phyloP scores from a whole-genome alignment of 192 early-diverging fungal species.

The Podila verticillata region DNA sequence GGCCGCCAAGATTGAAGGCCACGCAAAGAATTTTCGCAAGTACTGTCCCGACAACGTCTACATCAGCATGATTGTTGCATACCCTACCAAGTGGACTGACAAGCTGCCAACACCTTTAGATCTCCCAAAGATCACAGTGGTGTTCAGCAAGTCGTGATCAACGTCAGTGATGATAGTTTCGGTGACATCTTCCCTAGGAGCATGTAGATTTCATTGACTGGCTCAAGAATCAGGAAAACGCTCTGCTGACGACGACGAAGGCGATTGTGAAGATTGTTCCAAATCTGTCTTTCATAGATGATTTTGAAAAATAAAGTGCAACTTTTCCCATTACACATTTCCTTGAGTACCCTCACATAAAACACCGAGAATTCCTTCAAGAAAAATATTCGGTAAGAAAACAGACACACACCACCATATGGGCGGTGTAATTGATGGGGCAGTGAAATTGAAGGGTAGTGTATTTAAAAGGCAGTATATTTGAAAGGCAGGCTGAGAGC shows the following conservation, averaged over 20 bases:
- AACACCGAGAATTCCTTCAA: conserved; percentile 6
- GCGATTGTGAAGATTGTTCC: background rate
- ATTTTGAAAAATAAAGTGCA: conserved; percentile 9
- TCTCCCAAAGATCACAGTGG: too few relatives aligned
- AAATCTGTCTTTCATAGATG: conserved; percentile 1
- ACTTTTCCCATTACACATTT: conserved; percentile 1
- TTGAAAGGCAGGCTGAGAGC: background rate
- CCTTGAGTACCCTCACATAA: conserved; percentile 10
- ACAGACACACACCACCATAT: too few relatives aligned
- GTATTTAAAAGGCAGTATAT: background rate
- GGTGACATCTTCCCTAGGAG: conserved; percentile 2
- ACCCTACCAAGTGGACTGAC: too few relatives aligned
- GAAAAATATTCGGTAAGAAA: background rate
- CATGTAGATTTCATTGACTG: conserved; percentile 10
- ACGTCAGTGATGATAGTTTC: background rate
- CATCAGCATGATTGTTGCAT: too few relatives aligned
- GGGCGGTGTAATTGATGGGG: too few relatives aligned
- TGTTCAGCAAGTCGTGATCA: too few relatives aligned
- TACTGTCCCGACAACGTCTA: too few relatives aligned
- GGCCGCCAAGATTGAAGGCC: too few relatives aligned
- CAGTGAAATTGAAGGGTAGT: too few relatives aligned
- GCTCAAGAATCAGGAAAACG: conserved; percentile 6
- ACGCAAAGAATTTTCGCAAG: too few relatives aligned
- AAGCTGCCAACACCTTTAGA: too few relatives aligned
- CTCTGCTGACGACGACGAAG: conserved; percentile 2